A percentile compares a stretch with the other conserved stretches of the same genome.
Evolutionary conservation across 768 basidiomycete species (phyloP).

Genomic region (Amanita phalloides): DNA sequence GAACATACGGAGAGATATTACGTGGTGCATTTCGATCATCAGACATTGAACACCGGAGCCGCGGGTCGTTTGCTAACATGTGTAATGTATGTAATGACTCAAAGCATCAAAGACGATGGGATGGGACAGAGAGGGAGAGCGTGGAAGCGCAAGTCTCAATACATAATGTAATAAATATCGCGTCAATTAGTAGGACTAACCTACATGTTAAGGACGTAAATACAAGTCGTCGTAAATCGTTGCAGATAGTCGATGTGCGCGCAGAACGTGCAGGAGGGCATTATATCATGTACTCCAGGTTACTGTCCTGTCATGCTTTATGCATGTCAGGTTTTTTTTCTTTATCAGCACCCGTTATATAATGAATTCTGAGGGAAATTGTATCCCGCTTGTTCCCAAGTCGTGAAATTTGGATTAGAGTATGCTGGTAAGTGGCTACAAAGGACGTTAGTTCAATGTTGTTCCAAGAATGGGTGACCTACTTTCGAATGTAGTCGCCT

Average conservation of each 20-base stretch:
- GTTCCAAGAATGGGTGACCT: slow-evolving; percentile 9
- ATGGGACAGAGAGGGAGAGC: neutral
- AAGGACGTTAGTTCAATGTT: neutral
- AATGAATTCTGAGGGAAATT: slow-evolving; percentile 59
- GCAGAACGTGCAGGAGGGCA: neutral
- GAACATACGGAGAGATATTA: slow-evolving; percentile 1
- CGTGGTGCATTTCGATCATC: neutral
- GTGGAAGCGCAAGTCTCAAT: neutral
- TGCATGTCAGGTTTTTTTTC: neutral
- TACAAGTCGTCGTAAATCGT: slow-evolving; percentile 4
- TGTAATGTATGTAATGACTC: neutral
- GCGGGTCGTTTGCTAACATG: neutral
- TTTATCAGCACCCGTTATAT: slow-evolving; percentile 29
- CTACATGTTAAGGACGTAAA: neutral
- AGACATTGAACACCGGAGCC: neutral
- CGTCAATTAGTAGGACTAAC: neutral
- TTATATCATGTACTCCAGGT: slow-evolving; percentile 2
- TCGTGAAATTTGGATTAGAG: slow-evolving; percentile 73
- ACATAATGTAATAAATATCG: slow-evolving; percentile 1
- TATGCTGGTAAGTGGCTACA: slow-evolving; percentile 44
- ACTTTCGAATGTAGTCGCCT: slow-evolving; percentile 60
- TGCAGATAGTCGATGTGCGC: slow-evolving; percentile 3
- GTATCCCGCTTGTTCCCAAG: slow-evolving; percentile 72
- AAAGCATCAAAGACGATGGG: neutral
- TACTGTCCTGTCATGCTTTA: neutral